These are phyloP conservation scores for Podaxis sp. DNA, from an alignment of 768 basidiomycete genomes.

Conservation along the genomic window DNA sequence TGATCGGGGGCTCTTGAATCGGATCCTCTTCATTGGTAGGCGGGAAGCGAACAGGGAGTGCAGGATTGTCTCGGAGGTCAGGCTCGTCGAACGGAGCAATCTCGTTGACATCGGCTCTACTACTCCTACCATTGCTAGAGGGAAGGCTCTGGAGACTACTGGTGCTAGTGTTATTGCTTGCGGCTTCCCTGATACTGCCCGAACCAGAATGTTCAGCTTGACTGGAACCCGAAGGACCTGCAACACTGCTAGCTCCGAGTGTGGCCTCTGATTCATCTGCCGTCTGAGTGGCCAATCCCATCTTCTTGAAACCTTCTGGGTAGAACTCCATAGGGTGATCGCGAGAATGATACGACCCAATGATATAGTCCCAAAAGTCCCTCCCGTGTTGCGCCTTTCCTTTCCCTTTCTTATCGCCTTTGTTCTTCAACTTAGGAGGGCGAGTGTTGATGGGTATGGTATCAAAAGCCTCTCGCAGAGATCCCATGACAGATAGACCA, in stretches of 20 bases:
- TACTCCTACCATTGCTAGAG: background rate
- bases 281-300: conserved; percentile 53
- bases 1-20: conserved; percentile 37
- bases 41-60: background rate
- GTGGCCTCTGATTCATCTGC: conserved; percentile 2
- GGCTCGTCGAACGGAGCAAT: conserved; percentile 9
- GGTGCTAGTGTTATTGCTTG: conserved; percentile 6
- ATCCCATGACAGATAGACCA: conserved; percentile 63
- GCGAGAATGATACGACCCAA: conserved; percentile 60
- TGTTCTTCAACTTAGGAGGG: background rate
- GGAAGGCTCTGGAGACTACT: conserved; percentile 12
- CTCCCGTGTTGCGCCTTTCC: background rate
- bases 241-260: background rate
- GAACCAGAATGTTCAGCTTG: background rate
- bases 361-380: conserved; percentile 34
- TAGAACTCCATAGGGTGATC: conserved; percentile 72
- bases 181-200: background rate
- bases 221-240: background rate
- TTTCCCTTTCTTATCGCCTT: conserved; percentile 15
- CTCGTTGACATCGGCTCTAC: background rate
- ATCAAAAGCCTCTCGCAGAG: conserved; percentile 48
- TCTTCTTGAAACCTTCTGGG: conserved; percentile 71
- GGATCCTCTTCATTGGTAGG: conserved; percentile 22
- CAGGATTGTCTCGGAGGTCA: background rate
- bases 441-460: conserved; percentile 31